phyloP scores from a whole-genome alignment of 164 flowering plant species.

The Tetracentron sinense region DNA sequence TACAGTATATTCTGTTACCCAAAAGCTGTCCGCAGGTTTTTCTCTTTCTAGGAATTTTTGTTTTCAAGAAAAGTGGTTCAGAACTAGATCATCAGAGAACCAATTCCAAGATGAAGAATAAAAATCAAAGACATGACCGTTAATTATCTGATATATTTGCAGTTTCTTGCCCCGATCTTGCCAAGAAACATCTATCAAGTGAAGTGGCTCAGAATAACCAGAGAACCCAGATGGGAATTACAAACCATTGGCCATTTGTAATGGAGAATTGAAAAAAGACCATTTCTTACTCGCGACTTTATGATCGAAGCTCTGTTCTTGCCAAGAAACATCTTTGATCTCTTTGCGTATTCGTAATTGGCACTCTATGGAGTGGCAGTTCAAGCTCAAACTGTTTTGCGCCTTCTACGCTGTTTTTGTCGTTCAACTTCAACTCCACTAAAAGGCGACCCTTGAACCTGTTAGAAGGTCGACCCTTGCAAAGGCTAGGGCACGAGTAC shows the following conservation, averaged over 20 bases:
- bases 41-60: not conserved
- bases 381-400: not conserved
- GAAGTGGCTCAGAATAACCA: too few relatives aligned
- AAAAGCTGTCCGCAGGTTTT: not conserved
- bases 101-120: not conserved
- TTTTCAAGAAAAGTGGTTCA: not conserved
- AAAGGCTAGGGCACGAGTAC: not conserved
- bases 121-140: not conserved
- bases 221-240: too few relatives aligned
- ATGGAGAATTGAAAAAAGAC: too few relatives aligned
- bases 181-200: not conserved
- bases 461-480: too few relatives aligned
- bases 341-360: not conserved
- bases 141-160: too few relatives aligned
- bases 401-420: not conserved
- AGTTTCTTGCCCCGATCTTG: not conserved
- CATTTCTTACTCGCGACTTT: too few relatives aligned
- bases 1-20: too few relatives aligned
- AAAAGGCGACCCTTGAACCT: too few relatives aligned
- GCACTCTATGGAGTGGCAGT: not conserved
- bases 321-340: too few relatives aligned
- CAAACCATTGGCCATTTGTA: too few relatives aligned
- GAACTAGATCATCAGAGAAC: not conserved
- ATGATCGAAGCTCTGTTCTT: too few relatives aligned
- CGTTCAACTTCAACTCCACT: not conserved